Conservation (phyloP, 495 filamentous ascomycete genomes). For the Astrocystis sublimbata region DNA sequence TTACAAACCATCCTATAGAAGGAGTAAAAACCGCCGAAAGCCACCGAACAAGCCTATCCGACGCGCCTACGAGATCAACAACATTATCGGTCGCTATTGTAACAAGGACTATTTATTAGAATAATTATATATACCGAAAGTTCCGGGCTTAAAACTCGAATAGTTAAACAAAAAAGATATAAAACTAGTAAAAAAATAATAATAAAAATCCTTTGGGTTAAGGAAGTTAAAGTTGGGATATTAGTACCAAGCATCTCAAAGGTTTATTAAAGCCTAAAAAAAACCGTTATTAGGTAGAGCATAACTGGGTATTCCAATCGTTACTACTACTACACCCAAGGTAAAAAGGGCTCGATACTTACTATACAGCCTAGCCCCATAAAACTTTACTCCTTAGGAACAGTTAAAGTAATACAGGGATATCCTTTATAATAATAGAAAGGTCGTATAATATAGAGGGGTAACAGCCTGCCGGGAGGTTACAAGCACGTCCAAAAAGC, state of each 20-base stretch:
- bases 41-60: slow-evolving; percentile 10
- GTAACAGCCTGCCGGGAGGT: neutral
- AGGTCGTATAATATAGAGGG: neutral
- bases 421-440: neutral
- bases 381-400: neutral
- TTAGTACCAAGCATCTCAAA: slow-evolving; percentile 1
- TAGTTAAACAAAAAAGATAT: slow-evolving; percentile 13
- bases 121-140: neutral
- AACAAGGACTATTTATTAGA: neutral
- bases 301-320: neutral
- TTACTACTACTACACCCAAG: too few species aligned
- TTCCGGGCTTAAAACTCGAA: slow-evolving; percentile 5
- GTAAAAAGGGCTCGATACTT: neutral
- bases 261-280: neutral
- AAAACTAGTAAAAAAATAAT: slow-evolving; percentile 16
- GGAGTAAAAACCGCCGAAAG: slow-evolving; percentile 8
- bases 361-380: neutral
- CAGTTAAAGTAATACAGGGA: neutral
- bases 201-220: slow-evolving; percentile 11
- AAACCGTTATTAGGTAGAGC: neutral
- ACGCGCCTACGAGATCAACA: slow-evolving; percentile 1
- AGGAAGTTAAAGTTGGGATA: neutral
- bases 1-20: slow-evolving; percentile 6
- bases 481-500: neutral
- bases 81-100: neutral